phyloP scores from a whole-genome alignment of 345 rosid species.

The Passiflora organensis region DNA sequence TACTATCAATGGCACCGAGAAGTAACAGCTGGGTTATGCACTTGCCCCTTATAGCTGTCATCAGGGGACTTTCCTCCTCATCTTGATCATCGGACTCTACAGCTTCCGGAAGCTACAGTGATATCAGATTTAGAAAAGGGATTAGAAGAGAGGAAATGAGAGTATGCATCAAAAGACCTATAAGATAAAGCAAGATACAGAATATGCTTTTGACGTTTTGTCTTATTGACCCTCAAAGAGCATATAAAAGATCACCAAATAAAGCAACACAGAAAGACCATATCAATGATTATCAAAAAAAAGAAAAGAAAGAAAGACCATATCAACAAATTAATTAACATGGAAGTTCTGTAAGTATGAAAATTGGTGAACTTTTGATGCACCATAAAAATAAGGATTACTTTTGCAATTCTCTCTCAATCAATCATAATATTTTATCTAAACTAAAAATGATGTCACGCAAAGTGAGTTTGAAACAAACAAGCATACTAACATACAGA shows the following conservation, averaged over 20 bases:
- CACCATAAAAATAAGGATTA: too few species aligned
- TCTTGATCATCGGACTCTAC: slow-evolving; percentile 52
- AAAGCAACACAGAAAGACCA: too few species aligned
- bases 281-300: too few species aligned
- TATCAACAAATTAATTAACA: too few species aligned
- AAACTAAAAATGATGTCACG: background rate
- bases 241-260: too few species aligned
- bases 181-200: background rate
- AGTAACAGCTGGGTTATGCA: slow-evolving; percentile 83
- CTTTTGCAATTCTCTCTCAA: too few species aligned
- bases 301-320: too few species aligned
- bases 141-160: background rate
- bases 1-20: slow-evolving; percentile 75
- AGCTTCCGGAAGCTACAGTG: slow-evolving; percentile 47
- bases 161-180: slow-evolving; percentile 1
- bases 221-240: too few species aligned
- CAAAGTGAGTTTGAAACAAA: background rate
- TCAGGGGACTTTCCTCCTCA: slow-evolving; percentile 70
- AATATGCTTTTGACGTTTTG: too few species aligned
- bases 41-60: slow-evolving; percentile 75
- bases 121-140: slow-evolving; percentile 13
- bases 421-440: background rate
- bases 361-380: too few species aligned
- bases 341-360: too few species aligned
- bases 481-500: background rate